Percentiles rank a stretch among this genome's conserved stretches.
These are phyloP conservation scores for Rubia yunnanensis DNA, from an alignment of 257 asterid genomes.

Conservation along the genomic window DNA sequence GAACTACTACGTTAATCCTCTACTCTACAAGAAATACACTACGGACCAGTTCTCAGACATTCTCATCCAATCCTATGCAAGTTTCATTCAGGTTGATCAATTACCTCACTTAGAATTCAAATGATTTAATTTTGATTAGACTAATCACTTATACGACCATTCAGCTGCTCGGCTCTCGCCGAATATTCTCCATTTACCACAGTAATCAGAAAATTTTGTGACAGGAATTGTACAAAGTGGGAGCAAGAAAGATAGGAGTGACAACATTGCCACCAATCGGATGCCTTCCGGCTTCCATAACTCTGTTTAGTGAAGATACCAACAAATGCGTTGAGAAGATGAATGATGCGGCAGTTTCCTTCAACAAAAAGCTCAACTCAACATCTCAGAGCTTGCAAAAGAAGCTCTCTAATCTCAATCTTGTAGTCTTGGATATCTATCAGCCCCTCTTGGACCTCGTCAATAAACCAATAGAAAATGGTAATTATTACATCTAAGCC, in stretches of 20 bases:
- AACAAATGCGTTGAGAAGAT: conserved; percentile 55
- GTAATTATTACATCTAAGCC: conserved; percentile 19
- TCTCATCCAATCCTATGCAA: conserved; percentile 46
- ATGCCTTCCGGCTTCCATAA: conserved; percentile 68
- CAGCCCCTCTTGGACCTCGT: conserved; percentile 55
- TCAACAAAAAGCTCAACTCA: conserved; percentile 59
- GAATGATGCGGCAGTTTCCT: conserved; percentile 54
- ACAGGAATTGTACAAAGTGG: conserved; percentile 42
- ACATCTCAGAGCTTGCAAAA: conserved; percentile 52
- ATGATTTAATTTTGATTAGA: background rate
- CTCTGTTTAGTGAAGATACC: conserved; percentile 64
- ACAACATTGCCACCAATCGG: conserved; percentile 85
- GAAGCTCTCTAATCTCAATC: conserved; percentile 45
- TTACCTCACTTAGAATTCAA: too few relatives aligned
- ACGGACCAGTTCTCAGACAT: conserved; percentile 61
- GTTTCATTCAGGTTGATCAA: conserved; percentile 60
- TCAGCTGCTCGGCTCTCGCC: too few relatives aligned
- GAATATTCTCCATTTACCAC: background rate
- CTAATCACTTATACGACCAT: background rate
- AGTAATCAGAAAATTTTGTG: background rate
- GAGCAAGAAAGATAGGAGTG: conserved; percentile 85
- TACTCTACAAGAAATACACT: conserved; percentile 56
- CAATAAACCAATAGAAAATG: conserved; percentile 56
- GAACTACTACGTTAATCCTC: conserved; percentile 67
- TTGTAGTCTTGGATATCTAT: conserved; percentile 65